Base-by-base conservation (phyloP, 352 stramenopile genomes). In the Pythium brachiatum region DNA sequence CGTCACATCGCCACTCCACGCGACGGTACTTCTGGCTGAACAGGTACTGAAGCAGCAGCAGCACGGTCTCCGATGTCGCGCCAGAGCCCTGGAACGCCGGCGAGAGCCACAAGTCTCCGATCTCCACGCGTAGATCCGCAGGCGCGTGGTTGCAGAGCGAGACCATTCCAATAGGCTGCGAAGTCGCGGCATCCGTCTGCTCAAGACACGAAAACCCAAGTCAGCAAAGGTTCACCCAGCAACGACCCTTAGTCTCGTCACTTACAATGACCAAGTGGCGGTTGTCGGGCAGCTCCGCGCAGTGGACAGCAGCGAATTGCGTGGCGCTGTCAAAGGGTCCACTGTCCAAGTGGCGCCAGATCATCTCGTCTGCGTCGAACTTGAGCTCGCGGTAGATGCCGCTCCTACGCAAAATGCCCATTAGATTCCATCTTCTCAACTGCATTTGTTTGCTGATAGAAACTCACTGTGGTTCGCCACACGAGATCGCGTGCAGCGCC, bases 1-100 rank as follows among this genome's bases (percentile, higher is more conserved):
- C 88, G 34, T 96, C 89, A 53, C 86, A 93, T 3, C 79, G 73
- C 86, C 83, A 95, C 76, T 96, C 89, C 8, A 97, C 81, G 47
- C 89, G 84, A 25, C 89, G 85, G 60, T 96, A 97, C 13, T 81
- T 78, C 7, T 72, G 62, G 8, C 68, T 69, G n/a, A 95, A 95
- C n/a, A 95, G 57, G 38, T 89, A 64, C 53, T 69, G 70, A 23
- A 96, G 69, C 53, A 96, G 34, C 51, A 95, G 55, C 47, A 92
- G 75, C 53, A 94, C 76, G 3, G 71, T 65, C 46, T 96, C 88
- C 7, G 68, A 64, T 27, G 88, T 52, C 25, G 71, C 76, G 7
- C 74, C 57, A 13, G 48, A 57, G 20, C 83, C 81, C 41, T 94
- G 89, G 65, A 91, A 94, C 26, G 87, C 74, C 21, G 89, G 89